Percentiles rank a stretch among this genome's conserved stretches.
These are phyloP conservation scores for Grosmannia huntii DNA, from an alignment of 2,329 filamentous ascomycete genomes.

Conservation along the genomic window DNA sequence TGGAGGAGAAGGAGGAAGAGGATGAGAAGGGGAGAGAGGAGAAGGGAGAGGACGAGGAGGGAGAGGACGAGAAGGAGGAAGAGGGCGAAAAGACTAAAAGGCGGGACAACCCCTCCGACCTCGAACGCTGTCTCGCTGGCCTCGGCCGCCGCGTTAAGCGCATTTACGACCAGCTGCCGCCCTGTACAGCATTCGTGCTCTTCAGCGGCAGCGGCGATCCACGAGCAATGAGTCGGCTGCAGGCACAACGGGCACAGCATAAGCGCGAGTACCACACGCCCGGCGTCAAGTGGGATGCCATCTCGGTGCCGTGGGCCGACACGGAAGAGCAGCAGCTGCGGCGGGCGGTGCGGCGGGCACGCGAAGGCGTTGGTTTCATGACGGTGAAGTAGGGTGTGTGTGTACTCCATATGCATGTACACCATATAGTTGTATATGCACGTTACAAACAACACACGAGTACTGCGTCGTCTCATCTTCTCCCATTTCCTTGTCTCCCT, in stretches of 20 bases:
- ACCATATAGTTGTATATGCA: no score
- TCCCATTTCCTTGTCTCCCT: no score
- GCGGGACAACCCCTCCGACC: conserved; percentile 12
- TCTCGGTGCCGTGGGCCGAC: conserved; percentile 57
- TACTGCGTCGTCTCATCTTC: no score
- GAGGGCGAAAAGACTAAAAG: not conserved
- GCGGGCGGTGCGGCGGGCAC: conserved; percentile 41
- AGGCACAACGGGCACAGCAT: conserved; percentile 47
- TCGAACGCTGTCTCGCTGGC: conserved; percentile 33
- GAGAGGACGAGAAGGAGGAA: not conserved
- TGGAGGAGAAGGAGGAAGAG: not conserved
- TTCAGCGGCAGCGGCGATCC: conserved; percentile 56
- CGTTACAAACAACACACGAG: no score
- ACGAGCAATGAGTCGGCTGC: conserved; percentile 50
- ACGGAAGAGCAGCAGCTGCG: conserved; percentile 49
- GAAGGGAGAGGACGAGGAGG: no score
- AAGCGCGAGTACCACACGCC: conserved; percentile 51
- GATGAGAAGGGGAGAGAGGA: no score
- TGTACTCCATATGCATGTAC: not conserved
- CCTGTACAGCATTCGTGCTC: conserved; percentile 52
- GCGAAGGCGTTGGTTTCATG: conserved; percentile 52
- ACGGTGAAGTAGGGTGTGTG: conserved; percentile 39
- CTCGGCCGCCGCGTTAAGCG: conserved; percentile 36
- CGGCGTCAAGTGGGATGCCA: conserved; percentile 52
- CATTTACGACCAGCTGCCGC: conserved; percentile 46